These are phyloP conservation scores for Hemileia vastatrix DNA, from an alignment of 1,284 basidiomycete genomes.

Conservation along the genomic window DNA sequence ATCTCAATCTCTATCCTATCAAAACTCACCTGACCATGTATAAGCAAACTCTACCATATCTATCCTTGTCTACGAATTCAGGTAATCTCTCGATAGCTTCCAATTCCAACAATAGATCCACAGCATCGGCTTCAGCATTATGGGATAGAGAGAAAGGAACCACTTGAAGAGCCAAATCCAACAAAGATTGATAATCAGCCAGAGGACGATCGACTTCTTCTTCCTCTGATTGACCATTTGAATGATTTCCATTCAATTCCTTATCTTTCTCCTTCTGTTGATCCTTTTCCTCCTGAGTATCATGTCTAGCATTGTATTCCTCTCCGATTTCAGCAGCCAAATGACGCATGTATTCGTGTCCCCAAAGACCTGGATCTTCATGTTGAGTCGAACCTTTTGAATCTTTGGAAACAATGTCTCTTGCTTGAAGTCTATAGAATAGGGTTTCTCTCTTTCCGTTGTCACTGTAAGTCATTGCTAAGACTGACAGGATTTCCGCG, in stretches of 20 bases:
- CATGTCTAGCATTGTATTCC: conserved; percentile 58
- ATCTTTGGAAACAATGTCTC: not conserved
- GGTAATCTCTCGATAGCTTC: conserved; percentile 76
- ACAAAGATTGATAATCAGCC: conserved; percentile 54
- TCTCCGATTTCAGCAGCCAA: conserved; percentile 92
- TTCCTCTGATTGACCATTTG: conserved; percentile 46
- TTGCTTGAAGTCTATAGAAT: conserved; percentile 71
- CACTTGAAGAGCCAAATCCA: conserved; percentile 69
- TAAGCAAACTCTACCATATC: conserved; percentile 78
- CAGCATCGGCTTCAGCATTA: conserved; percentile 96
- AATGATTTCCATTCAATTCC: too few species aligned
- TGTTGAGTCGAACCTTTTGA: conserved; percentile 50
- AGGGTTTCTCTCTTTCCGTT: conserved; percentile 89
- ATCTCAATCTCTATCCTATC: conserved; percentile 1
- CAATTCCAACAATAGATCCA: conserved; percentile 86
- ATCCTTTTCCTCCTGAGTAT: conserved; percentile 21
- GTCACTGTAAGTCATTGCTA: conserved; percentile 99
- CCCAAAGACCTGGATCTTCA: conserved; percentile 88
- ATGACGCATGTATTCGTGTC: conserved; percentile 97
- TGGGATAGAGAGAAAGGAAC: conserved; percentile 83
- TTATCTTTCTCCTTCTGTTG: conserved; percentile 28
- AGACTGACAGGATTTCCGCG: conserved; percentile 91
- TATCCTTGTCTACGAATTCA: conserved; percentile 72
- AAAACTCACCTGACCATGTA: conserved; percentile 82
- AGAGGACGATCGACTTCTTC: conserved; percentile 48